Evolutionary conservation across 2,329 filamentous ascomycete genomes (phyloP).

Genomic region (Botrytis squamosa): DNA sequence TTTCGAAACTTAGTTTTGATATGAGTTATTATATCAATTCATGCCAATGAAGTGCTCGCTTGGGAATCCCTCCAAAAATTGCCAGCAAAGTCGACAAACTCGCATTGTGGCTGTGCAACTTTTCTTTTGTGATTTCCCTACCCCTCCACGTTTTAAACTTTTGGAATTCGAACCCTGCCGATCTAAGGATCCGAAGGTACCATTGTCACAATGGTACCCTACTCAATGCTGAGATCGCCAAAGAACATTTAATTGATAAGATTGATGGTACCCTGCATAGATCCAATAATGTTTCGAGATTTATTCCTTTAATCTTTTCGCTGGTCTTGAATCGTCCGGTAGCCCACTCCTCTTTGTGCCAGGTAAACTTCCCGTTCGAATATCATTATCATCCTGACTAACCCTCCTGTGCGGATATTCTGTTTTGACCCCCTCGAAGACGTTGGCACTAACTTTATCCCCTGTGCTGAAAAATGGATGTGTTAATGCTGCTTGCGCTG

Average conservation of each 20-base stretch:
- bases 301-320: constrained; percentile 61
- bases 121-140: not conserved
- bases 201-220: not conserved
- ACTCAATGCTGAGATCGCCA: not conserved
- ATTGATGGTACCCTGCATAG: not conserved
- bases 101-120: constrained; percentile 20
- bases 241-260: not conserved
- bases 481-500: constrained; percentile 82
- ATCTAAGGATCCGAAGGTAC: not conserved
- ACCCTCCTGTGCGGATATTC: constrained; percentile 90
- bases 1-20: constrained; percentile 1
- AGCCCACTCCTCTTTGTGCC: constrained; percentile 87
- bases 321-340: constrained; percentile 70
- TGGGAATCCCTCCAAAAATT: constrained; percentile 7
- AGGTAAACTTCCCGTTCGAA: constrained; percentile 82
- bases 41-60: not conserved
- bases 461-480: constrained; percentile 83
- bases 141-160: not conserved
- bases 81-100: not conserved
- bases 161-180: not conserved
- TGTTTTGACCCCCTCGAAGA: constrained; percentile 81
- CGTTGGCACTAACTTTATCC: constrained; percentile 71
- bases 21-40: constrained; percentile 18
- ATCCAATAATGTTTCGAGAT: not conserved
- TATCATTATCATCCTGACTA: constrained; percentile 94